Evolutionary conservation across 2,329 filamentous ascomycete species (phyloP).

Genomic region (Fonsecaea monophora): DNA sequence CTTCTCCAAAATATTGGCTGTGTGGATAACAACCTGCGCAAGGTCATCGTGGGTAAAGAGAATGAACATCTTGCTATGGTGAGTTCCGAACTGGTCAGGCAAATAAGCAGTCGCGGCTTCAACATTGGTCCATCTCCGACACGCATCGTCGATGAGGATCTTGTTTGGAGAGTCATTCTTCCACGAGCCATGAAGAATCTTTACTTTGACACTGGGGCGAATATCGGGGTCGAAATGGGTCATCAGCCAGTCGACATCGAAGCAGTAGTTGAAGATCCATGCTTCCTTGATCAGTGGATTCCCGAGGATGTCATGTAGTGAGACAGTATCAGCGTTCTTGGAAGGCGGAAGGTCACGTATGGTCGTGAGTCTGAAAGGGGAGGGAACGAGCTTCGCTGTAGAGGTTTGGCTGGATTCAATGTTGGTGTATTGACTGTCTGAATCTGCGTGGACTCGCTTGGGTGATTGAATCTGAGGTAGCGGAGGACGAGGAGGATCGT

Average conservation of each 20-base stretch:
- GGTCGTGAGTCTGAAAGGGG: slow-evolving; percentile 74
- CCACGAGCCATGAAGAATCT: slow-evolving; percentile 70
- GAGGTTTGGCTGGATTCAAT: not conserved
- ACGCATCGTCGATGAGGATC: slow-evolving; percentile 64
- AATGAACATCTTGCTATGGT: slow-evolving; percentile 88
- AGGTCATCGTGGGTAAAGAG: slow-evolving; percentile 76
- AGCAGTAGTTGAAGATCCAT: slow-evolving; percentile 64
- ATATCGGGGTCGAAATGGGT: slow-evolving; percentile 65
- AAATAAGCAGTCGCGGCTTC: slow-evolving; percentile 76
- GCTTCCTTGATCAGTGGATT: slow-evolving; percentile 73
- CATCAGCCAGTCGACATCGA: slow-evolving; percentile 67
- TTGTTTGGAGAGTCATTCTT: slow-evolving; percentile 70
- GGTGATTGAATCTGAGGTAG: not conserved
- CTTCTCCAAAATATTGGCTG: slow-evolving; percentile 85
- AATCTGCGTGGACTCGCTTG: not conserved
- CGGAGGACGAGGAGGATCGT: not conserved
- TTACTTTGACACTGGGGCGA: slow-evolving; percentile 59
- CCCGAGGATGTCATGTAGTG: slow-evolving; percentile 71
- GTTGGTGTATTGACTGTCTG: not conserved
- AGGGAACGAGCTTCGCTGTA: slow-evolving; percentile 51
- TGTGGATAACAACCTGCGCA: slow-evolving; percentile 82
- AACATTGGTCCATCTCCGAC: slow-evolving; percentile 69
- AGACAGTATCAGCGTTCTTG: slow-evolving; percentile 71
- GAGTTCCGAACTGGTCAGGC: slow-evolving; percentile 84
- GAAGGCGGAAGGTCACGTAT: slow-evolving; percentile 67